Base-by-base conservation (phyloP, 306 rosid genomes). In the Sindora glabra region DNA sequence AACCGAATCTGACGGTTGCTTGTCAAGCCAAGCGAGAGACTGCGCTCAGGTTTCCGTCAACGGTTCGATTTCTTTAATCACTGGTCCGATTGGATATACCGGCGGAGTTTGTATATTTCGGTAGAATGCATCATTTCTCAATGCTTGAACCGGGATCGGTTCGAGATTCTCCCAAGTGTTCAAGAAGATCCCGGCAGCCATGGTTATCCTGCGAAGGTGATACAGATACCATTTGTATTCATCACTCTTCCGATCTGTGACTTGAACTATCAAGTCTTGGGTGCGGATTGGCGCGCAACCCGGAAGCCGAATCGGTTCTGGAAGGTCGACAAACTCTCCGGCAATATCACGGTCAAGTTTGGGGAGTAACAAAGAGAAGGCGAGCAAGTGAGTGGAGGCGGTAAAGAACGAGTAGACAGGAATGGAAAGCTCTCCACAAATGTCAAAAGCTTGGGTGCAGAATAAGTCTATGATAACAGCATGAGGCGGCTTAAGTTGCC, bases 121-220 rank as follows among this genome's bases (percentile, higher is more conserved):
- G 18, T 66, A 81, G 29, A 73, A 70, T 0, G 56, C 32, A 22
- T 80, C 16, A 9, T 73, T 77, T 33, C 44, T 57, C 0, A 76
- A 12, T 10, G 82, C 86, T 33, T 30, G 36, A 15, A 73, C 11
- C 0, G 72, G 9, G 0, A 10, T 16, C 1, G 75, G 74, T 52
- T 80, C 80, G 8, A 80, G 59, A 13, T 73, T 81, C 27, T 73
- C 74, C 80, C 68, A 76, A 2, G 74, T 50, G 57, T 80, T 80
- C 10, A 73, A 8, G 12, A 80, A 50, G 4, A 76, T 66, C 8
- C 75, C 80, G 0, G 65, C 33, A 0, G 77, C 72, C 72, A 37
- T 37, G 3, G 72, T 41, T 10, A 80, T 32, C 26, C 74, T 42
- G 55, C 61, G 18, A 3, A 66, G 13, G 54, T 80, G 79, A 16